Conservation (phyloP, 768 basidiomycete genomes). For the Mycena floridula region DNA sequence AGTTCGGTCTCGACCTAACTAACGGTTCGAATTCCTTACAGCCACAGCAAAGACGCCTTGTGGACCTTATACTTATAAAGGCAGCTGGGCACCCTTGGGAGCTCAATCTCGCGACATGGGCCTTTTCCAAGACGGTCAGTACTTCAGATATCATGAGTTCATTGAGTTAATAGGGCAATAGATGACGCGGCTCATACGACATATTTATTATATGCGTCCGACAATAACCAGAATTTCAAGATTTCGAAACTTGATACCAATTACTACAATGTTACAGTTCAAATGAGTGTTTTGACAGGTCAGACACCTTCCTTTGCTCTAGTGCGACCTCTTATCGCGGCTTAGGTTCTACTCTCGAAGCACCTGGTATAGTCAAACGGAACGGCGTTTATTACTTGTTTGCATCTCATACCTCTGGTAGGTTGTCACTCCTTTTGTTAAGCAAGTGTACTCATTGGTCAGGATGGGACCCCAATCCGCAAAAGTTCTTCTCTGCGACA, state of each 20-base stretch:
- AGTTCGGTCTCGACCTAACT: too few relatives aligned
- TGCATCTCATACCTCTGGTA: slow-evolving; percentile 43
- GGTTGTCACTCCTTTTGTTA: too few relatives aligned
- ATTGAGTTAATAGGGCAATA: neutral
- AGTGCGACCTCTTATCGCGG: neutral
- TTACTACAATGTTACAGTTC: slow-evolving; percentile 49
- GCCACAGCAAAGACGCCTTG: slow-evolving; percentile 54
- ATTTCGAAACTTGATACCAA: slow-evolving; percentile 50
- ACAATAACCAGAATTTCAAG: slow-evolving; percentile 68
- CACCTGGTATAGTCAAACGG: slow-evolving; percentile 56
- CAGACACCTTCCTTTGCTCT: slow-evolving; percentile 4
- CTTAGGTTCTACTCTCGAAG: slow-evolving; percentile 49
- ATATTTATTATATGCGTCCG: slow-evolving; percentile 59
- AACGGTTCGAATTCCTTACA: too few relatives aligned
- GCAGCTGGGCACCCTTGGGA: slow-evolving; percentile 50
- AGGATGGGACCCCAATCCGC: slow-evolving; percentile 39
- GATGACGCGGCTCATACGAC: slow-evolving; percentile 16
- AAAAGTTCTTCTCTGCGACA: slow-evolving; percentile 49
- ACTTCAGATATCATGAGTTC: neutral
- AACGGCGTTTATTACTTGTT: slow-evolving; percentile 55
- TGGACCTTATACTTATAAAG: slow-evolving; percentile 52
- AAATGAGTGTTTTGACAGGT: slow-evolving; percentile 41
- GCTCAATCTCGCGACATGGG: slow-evolving; percentile 58
- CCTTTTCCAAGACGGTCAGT: slow-evolving; percentile 38
- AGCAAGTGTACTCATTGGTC: too few relatives aligned